Conservation (phyloP, 495 filamentous ascomycete species). For the Talaromyces stipitatus region DNA sequence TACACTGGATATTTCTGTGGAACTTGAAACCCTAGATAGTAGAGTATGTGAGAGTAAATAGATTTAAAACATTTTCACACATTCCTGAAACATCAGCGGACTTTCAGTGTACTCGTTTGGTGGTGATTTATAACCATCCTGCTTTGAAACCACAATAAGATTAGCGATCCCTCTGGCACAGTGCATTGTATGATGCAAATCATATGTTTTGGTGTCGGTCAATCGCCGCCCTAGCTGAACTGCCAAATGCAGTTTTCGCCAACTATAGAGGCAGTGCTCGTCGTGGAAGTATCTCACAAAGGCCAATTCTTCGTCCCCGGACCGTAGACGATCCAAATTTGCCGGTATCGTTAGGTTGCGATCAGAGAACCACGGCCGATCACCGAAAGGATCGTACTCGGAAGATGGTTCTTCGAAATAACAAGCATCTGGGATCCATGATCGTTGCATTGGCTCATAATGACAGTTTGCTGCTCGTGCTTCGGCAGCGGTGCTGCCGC, state of each 20-base stretch:
- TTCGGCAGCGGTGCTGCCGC: constrained; percentile 4
- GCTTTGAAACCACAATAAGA: neutral
- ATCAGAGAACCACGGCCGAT: neutral
- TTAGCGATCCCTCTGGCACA: constrained; percentile 3
- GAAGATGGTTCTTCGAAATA: constrained; percentile 2
- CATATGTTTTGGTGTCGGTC: constrained; percentile 5
- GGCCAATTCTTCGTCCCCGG: constrained; percentile 1
- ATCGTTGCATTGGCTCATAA: constrained; percentile 6
- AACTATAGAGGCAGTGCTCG: constrained; percentile 4
- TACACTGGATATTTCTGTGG: too few relatives aligned
- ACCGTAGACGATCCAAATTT: neutral
- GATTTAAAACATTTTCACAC: neutral
- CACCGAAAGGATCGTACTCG: constrained; percentile 5
- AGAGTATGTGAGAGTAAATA: too few relatives aligned
- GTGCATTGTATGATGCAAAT: constrained; percentile 5
- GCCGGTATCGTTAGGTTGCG: constrained; percentile 2
- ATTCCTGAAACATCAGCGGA: constrained; percentile 4
- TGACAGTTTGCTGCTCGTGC: constrained; percentile 2
- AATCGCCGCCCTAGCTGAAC: neutral
- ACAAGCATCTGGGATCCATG: constrained; percentile 6
- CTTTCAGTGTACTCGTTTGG: neutral
- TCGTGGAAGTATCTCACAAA: constrained; percentile 2
- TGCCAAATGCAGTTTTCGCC: neutral
- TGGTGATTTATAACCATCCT: neutral
- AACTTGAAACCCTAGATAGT: too few relatives aligned